Evolutionary conservation across 768 basidiomycete species (phyloP), one percentile per base, ranked within the genome.

Genomic region (Paxillus involutus): DNA sequence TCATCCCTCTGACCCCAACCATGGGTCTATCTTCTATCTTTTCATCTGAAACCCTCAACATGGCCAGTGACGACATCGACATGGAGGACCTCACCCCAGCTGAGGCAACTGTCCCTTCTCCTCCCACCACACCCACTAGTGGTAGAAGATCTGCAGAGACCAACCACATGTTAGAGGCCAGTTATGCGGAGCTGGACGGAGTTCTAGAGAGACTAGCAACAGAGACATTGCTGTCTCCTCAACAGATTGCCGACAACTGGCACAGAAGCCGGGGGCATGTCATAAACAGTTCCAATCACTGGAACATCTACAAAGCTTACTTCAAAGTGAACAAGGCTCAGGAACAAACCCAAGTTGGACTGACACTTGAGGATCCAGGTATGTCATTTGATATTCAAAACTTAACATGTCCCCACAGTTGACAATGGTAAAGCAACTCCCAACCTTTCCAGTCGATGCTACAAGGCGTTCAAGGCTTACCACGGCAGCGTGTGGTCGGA

Each of bases 261-360:
- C 46, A 53, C 52, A 53, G 47, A 29, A 12, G 21, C 16, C 12
- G 42, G 1, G 40, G 52, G 7, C 11, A n/a, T 24, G 29, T 48
- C 29, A n/a, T 55, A 30, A 51, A 51, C 24, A 43, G 37, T 5
- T 9, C 24, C 32, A 55, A 55, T 21, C 36, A 49, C 47, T 55
- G 53, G 49, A 55, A 55, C 29, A 44, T 44, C 17, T 55, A 55
- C 10, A 30, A 44, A 29, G 37, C 21, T 19, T 50, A 36, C 29
- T 55, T 55, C 43, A 50, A 49, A 16, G 42, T 44, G 13, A 10
- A 55, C 17, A 30, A 43, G 17, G 47, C 42, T 14, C 21, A 50
- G 53, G 53, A 55, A 44, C 33, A 36, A 13, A 16, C 10, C 4
- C 4, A 13, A 14, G 12, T 49, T 36, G 47, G 41, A 5, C 26